Evolutionary conservation across 2,329 filamentous ascomycete species (phyloP).

Genomic region (Knufia petricola): DNA sequence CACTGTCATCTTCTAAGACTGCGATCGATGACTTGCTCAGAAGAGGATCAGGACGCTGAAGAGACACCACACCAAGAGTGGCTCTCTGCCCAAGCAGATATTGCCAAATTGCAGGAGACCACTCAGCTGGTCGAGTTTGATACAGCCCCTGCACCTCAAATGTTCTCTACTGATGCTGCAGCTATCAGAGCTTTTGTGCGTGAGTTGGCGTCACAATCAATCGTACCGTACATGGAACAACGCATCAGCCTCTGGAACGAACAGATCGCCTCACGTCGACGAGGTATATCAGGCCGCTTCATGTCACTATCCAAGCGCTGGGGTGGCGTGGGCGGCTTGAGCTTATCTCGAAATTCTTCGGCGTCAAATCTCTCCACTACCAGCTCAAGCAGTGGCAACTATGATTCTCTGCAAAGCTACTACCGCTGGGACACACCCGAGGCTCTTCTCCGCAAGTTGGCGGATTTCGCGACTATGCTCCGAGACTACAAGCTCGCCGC

Average conservation of each 20-base stretch:
- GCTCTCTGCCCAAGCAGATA: slow-evolving; percentile 78
- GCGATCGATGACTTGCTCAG: slow-evolving; percentile 71
- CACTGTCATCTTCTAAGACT: slow-evolving; percentile 88
- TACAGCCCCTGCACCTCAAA: slow-evolving; percentile 63
- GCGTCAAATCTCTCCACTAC: slow-evolving; percentile 39
- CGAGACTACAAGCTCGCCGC: slow-evolving; percentile 90
- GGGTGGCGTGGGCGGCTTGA: slow-evolving; percentile 59
- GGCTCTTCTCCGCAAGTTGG: slow-evolving; percentile 83
- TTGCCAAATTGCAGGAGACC: slow-evolving; percentile 60
- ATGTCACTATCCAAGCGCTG: slow-evolving; percentile 89
- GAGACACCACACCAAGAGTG: slow-evolving; percentile 78
- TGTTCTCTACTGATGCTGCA: slow-evolving; percentile 86
- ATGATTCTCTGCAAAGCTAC: slow-evolving; percentile 66
- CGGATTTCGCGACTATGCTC: slow-evolving; percentile 94
- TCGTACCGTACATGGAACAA: slow-evolving; percentile 93
- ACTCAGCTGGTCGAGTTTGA: slow-evolving; percentile 45
- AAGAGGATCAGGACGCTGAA: slow-evolving; percentile 81
- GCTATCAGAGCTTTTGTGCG: slow-evolving; percentile 82
- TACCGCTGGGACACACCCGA: slow-evolving; percentile 79
- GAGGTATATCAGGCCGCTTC: slow-evolving; percentile 85
- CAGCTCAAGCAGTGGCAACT: slow-evolving; percentile 47
- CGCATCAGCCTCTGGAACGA: slow-evolving; percentile 91
- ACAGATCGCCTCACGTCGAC: slow-evolving; percentile 80
- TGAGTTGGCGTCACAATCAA: slow-evolving; percentile 89
- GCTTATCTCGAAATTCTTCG: slow-evolving; percentile 51